Base-by-base conservation (phyloP, 2,329 filamentous ascomycete species). In the Xylariomycetidae sp. region DNA sequence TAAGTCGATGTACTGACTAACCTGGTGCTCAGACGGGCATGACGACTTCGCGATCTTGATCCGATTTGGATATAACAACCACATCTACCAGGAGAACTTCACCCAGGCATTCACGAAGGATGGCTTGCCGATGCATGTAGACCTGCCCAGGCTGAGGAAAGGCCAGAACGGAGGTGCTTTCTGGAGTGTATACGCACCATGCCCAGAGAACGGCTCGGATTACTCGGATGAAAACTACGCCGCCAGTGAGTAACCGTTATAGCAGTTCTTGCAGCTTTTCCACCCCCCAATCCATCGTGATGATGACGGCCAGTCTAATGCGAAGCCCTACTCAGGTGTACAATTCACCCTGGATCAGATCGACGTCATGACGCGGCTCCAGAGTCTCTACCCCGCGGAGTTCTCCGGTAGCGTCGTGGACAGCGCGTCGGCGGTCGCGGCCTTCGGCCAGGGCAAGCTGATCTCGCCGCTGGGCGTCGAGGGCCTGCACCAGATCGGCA, bases 1-100 rank as follows among this genome's bases (percentile, higher is more conserved):
- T n/a, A n/a, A n/a, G n/a, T n/a, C n/a, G n/a, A n/a, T n/a, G n/a
- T n/a, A n/a, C n/a, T n/a, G n/a, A n/a, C n/a, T n/a, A n/a, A n/a
- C n/a, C n/a, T n/a, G n/a, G n/a, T n/a, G n/a, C n/a, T n/a, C n/a
- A 89, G 89, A 96, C 59, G 89, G 89, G 1, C 89, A 96, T 56
- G 84, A 94, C 62, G 90, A 97, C 56, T 71, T 97, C 30, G 75
- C 90, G 15, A 82, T 92, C 25, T 59, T 82, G 17, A 68, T 96
- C 33, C 77, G 88, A 23, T 61, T 49, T 5, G 25, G 63, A 4
- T 90, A 80, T 50, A 66, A 80, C 25, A 95, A 95, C 54, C 80
- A 85, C 41, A 88, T 97, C 48, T 83, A 94, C 54, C 66, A 70
- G 41, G 61, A 72, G 10, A 76, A 80, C 30, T 96, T 95, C 62